Evolutionary conservation across 1,284 basidiomycete genomes (phyloP), one percentile per base, ranked within the genome.

Genomic region (Taiwanofungus camphoratus): DNA sequence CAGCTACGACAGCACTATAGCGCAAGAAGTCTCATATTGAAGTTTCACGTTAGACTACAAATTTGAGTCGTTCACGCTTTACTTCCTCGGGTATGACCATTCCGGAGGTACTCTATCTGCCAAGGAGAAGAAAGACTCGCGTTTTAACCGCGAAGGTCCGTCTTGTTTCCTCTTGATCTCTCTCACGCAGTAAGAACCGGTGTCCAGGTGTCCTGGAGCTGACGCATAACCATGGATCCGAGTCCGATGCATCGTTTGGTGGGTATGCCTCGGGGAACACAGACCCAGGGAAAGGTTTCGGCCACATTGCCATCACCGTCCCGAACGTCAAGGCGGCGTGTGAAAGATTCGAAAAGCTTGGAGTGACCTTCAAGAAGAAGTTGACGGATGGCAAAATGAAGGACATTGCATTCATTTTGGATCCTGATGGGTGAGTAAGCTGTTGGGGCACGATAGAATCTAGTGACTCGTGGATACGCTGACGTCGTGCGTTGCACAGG

Each of bases 301-400:
- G 91, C 0, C 89, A 93, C 63, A 90, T 94, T 52, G 88, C 87
- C 40, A 82, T 92, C 58, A 75, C 82, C 0, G 88, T 92, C 29
- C 85, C 87, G 52, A 74, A 96, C 59, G 74, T 97, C 51, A 72
- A 92, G 47, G 77, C 74, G 47, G 87, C 92, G 1, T 94, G 91
- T 53, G 82, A 73, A 36, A 77, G 91, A 27, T 90, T 98, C 51
- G 90, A 92, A 53, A 67, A 75, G 46, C 72, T 92, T 13, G 84
- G 85, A 3, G 92, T 96, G 27, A 67, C 73, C 39, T 97, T 95
- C 73, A 89, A 94, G 76, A 97, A 96, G 73, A 78, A 75, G 48
- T 81, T 84, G 22, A 81, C 76, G 2, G 92, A 95, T 39, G 92
- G 92, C 3, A 83, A 74, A 59, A 94, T 97, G 89, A 80, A 67